Base-by-base conservation (phyloP, 176 grass and related monocot genomes). In the Ensete ventricosum region DNA sequence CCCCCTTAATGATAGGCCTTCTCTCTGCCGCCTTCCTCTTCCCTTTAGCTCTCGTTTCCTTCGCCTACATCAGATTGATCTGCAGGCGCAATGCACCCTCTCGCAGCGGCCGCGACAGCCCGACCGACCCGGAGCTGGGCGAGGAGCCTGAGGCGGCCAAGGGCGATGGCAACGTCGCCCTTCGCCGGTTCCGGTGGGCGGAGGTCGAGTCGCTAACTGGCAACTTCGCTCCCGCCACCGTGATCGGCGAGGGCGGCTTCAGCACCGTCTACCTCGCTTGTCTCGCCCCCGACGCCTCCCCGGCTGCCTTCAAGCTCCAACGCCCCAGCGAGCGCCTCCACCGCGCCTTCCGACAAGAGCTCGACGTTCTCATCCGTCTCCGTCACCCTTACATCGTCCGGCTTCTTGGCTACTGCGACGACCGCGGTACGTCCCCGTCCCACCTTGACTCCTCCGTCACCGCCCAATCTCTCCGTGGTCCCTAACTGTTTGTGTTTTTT, bases 201-300 rank as follows among this genome's bases (percentile, higher is more conserved):
- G 72, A 74, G 24, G 16, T 74, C 53, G 72, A 57, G 53, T 74
- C 23, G 23, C 72, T 74, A 14, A 74, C 72, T 6, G 24, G 53
- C 9, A 34, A 57, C 11, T 74, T 74, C 72, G 14, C 25, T 9
- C 52, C 70, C 17, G 9, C 70, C 50, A 11, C 50, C 20, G 70
- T 72, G 19, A 72, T 72, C 48, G 72, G 72, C 24, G 72, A 57
- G 53, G 72, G 72, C 53, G 72, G 72, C 72, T 74, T 29, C 72
- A 74, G 72, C 72, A 74, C 72, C 8, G 54, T 74, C 22, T 74
- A 74, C 52, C 22, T 74, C 72, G 52, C 54, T 14, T 7, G 4
- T 54, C 22, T 59, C 72, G 24, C 25, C 11, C 54, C 52, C 14
- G 13, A 11, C 14, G 13, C 24, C 24, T 53, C 50, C 70, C 50